Evolutionary conservation across 495 filamentous ascomycete species (phyloP).

Genomic region (Hypoxylon cercidicola): DNA sequence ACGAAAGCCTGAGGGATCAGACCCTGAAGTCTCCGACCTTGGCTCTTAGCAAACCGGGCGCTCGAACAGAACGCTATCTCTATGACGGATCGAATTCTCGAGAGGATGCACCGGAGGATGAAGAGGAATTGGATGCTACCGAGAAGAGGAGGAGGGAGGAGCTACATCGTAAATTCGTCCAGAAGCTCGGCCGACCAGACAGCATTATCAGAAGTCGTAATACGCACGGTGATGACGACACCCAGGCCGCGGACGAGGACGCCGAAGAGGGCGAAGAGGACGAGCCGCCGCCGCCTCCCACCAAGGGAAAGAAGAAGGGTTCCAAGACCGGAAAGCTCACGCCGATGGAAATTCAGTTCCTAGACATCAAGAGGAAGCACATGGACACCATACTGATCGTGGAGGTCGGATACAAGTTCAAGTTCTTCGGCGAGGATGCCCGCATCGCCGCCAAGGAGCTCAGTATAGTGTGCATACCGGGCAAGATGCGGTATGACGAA

Average conservation of each 20-base stretch:
- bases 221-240: slow-evolving; percentile 62
- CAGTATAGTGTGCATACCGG: slow-evolving; percentile 95
- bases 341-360: slow-evolving; percentile 90
- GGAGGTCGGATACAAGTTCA: slow-evolving; percentile 98
- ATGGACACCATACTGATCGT: slow-evolving; percentile 89
- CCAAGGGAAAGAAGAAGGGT: slow-evolving; percentile 70
- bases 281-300: slow-evolving; percentile 54
- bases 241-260: slow-evolving; percentile 57
- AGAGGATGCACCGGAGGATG: slow-evolving; percentile 48
- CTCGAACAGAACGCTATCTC: slow-evolving; percentile 58
- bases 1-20: slow-evolving; percentile 35
- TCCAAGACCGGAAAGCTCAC: slow-evolving; percentile 87
- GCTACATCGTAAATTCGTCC: slow-evolving; percentile 87
- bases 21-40: slow-evolving; percentile 19
- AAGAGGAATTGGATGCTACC: slow-evolving; percentile 60
- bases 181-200: slow-evolving; percentile 86
- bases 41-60: slow-evolving; percentile 27
- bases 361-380: slow-evolving; percentile 93
- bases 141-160: slow-evolving; percentile 67
- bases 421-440: slow-evolving; percentile 98
- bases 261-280: slow-evolving; percentile 66
- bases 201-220: slow-evolving; percentile 75
- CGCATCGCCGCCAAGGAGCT: slow-evolving; percentile 88
- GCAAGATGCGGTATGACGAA: slow-evolving; percentile 94
- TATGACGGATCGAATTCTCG: slow-evolving; percentile 50